A percentile compares a stretch with the other conserved stretches of the same genome.
Conservation (phyloP, 148 eudicot genomes). For the Camellia sinensis region DNA sequence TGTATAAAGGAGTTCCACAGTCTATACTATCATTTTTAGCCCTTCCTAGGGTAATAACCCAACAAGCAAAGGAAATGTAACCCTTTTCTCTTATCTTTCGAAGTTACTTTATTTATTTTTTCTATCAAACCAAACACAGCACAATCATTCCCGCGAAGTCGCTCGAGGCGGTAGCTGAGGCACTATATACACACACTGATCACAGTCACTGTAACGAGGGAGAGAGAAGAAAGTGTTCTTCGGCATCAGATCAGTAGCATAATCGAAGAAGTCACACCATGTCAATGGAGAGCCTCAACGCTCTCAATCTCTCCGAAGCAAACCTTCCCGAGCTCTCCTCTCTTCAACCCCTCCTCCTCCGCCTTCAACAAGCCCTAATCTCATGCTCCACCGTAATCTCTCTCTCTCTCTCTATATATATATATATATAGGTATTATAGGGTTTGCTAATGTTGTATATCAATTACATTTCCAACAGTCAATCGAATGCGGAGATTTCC, state of each 20-base stretch:
- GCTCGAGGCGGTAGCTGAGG: background rate
- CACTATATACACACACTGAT: background rate
- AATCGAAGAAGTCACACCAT: background rate
- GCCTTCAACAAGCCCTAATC: conserved; percentile 32
- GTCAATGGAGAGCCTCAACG: conserved; percentile 5
- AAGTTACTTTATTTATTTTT: too few relatives aligned
- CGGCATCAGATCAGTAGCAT: background rate
- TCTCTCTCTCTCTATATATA: background rate
- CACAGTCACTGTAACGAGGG: background rate
- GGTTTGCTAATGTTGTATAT: background rate
- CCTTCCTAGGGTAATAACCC: too few relatives aligned
- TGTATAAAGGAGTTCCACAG: too few relatives aligned
- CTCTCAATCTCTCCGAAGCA: conserved; percentile 6
- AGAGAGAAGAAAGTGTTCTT: background rate
- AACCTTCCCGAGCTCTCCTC: background rate
- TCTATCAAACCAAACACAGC: too few relatives aligned
- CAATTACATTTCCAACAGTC: conserved; percentile 25
- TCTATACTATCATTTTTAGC: too few relatives aligned
- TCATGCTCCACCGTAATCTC: conserved; percentile 40
- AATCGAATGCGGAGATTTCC: conserved; percentile 35
- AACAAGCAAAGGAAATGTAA: too few relatives aligned
- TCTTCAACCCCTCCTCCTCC: conserved; percentile 16
- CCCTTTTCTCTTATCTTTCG: too few relatives aligned
- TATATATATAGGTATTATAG: background rate
- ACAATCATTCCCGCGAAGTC: background rate